phyloP scores from a whole-genome alignment of 148 eudicot genomes.

The Camellia granthamiana region DNA sequence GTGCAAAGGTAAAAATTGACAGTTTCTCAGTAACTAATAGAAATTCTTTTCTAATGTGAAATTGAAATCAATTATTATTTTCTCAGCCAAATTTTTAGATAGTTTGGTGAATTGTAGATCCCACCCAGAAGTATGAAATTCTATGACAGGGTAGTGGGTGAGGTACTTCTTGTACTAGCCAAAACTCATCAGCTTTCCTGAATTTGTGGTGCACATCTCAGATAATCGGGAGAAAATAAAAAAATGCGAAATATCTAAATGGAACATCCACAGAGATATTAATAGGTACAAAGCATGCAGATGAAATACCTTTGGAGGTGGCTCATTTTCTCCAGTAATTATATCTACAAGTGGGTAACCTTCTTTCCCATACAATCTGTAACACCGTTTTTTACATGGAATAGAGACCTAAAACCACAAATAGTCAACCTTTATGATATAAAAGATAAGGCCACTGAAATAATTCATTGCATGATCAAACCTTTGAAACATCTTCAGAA shows the following conservation, averaged over 20 bases:
- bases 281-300: not conserved
- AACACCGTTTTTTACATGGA: constrained; percentile 86
- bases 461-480: constrained; percentile 25
- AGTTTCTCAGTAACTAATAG: too few relatives aligned
- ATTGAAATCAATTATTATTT: not conserved
- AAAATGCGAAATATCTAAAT: not conserved
- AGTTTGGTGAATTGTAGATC: not conserved
- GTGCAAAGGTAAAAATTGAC: too few relatives aligned
- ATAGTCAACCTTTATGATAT: constrained; percentile 8
- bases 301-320: constrained; percentile 75
- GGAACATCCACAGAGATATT: not conserved
- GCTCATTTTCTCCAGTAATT: constrained; percentile 84
- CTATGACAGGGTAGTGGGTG: not conserved
- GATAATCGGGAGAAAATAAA: not conserved
- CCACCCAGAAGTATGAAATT: not conserved
- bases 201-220: not conserved
- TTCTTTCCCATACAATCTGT: constrained; percentile 89
- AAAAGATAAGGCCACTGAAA: not conserved
- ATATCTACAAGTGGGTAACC: constrained; percentile 82
- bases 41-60: not conserved
- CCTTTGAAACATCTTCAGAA: constrained; percentile 97
- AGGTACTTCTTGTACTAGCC: not conserved
- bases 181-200: not conserved
- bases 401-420: constrained; percentile 68
- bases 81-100: not conserved